A percentile compares a stretch with the other conserved stretches of the same genome.
phyloP scores from a whole-genome alignment of 306 rosid genomes.

The Vigna mungo region DNA sequence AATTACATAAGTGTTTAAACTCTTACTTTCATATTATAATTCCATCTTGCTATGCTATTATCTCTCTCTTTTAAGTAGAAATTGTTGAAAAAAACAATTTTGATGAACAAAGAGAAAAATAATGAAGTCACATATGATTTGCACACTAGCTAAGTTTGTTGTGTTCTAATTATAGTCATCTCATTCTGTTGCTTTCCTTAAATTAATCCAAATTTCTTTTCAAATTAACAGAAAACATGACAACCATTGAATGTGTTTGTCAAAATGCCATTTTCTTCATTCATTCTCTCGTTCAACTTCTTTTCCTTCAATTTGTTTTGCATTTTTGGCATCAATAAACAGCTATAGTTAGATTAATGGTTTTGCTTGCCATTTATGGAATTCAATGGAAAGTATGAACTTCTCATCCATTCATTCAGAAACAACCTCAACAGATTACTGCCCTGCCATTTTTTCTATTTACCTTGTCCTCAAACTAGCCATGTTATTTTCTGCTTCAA shows the following conservation, averaged over 20 bases:
- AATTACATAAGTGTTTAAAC: too few species aligned
- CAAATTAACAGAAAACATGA: constrained; percentile 24
- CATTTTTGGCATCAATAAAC: constrained; percentile 18
- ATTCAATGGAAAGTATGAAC: constrained; percentile 29
- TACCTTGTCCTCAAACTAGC: constrained; percentile 5
- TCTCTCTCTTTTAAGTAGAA: too few species aligned
- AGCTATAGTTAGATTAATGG: constrained; percentile 44
- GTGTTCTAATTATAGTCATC: constrained; percentile 47
- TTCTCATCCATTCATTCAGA: constrained; percentile 56
- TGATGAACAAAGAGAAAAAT: too few species aligned
- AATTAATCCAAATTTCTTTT: constrained; percentile 35
- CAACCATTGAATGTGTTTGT: constrained; percentile 25
- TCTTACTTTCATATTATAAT: too few species aligned
- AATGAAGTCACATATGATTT: too few species aligned
- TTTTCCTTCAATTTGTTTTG: constrained; percentile 32
- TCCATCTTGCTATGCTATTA: too few species aligned
- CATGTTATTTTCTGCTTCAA: constrained; percentile 44
- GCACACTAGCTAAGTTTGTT: not conserved
- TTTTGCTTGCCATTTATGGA: constrained; percentile 41
- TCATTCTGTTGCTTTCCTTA: constrained; percentile 40
- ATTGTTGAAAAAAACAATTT: too few species aligned
- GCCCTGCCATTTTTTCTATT: not conserved
- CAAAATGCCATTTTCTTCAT: constrained; percentile 23
- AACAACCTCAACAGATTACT: constrained; percentile 42
- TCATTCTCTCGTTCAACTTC: not conserved